Evolutionary conservation across 768 basidiomycete genomes (phyloP), one percentile per base, ranked within the genome.

Genomic region (Mycena haematopus): DNA sequence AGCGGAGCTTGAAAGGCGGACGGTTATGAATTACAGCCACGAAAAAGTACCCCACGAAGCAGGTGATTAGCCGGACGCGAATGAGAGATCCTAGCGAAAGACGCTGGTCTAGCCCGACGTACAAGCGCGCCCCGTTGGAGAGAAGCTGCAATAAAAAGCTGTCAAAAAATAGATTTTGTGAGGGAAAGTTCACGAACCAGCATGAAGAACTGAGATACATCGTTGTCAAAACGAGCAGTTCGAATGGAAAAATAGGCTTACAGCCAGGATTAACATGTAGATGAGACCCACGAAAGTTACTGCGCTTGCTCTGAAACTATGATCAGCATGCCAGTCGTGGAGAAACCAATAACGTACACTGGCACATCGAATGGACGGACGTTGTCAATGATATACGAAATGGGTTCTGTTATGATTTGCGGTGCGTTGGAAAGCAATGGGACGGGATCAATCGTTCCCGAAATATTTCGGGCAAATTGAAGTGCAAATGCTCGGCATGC

Each of bases 311-410:
- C 84, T 86, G 60, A 36, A 15, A 19, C 3, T 3, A 21, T 24
- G 29, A 31, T 29, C 27, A 31, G 11, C 31, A 31, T 17, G 14
- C 9, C 14, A 8, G 49, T 9, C 3, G 17, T 9, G 6, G 6
- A 50, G 10, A 6, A 42, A 19, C 13, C 7, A 31, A 33, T 14
- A 6, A 74, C 84, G 17, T 74, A 88, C 85, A 84, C 81, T 24
- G 86, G 83, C 14, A 81, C 70, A 64, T 88, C 80, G 59, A 89
- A 90, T 0, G 89, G 86, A 19, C 78, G 73, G 1, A 86, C 61
- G 62, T 89, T 88, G 55, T 75, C 47, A 10, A 85, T 50, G 0
- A 72, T 79, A 65, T 82, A 89, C 35, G 70, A 75, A 7, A 87
- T 69, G 1, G 89, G 86, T 11, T 76, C 59, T 2, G 79, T 71